Evolutionary conservation across 1,139 yeast genomes (phyloP), one percentile per base, ranked within the genome.

Genomic region (Nakaseomyces glabratus): DNA sequence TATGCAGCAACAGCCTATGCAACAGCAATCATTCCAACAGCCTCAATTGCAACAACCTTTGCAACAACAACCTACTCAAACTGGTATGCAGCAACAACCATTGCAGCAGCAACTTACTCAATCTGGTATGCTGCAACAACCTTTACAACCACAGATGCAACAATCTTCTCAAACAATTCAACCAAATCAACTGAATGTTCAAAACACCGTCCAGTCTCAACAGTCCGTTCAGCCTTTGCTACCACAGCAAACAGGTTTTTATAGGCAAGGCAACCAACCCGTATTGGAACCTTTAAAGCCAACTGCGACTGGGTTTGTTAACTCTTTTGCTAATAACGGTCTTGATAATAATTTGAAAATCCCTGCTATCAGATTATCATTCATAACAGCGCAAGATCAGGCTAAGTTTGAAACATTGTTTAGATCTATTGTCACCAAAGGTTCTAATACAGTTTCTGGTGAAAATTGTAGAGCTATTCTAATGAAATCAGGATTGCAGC

Each of bases 321-420:
- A 58, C 25, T 46, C 57, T 2, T 43, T 57, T 36, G 60, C 64
- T 14, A 55, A 57, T 43, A 49, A 48, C 48, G 59, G 63, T 25
- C 52, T 61, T 33, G 58, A 68, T 49, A 55, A 54, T 30, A 61
- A 58, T 40, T 35, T 68, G 42, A 75, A 73, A 48, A 73, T 76
- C 42, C 86, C 85, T 15, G 60, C 61, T 39, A 77, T 79, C 41
- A 69, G 96, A 45, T 67, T 90, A 37, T 78, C 95, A 8, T 90
- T 90, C 52, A 73, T 90, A 45, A 76, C 93, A 3, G 78, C 82
- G 13, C 74, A 75, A 26, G 97, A 86, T 57, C 97, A 90, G 62
- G 69, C 69, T 41, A 81, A 84, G 58, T 90, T 84, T 52, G 94
- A 84, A 55, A 76, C 76, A 48, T 66, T 90, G 45, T 90, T 88